phyloP scores from a whole-genome alignment of 2,329 filamentous ascomycete genomes.

The Juglanconis sp. region DNA sequence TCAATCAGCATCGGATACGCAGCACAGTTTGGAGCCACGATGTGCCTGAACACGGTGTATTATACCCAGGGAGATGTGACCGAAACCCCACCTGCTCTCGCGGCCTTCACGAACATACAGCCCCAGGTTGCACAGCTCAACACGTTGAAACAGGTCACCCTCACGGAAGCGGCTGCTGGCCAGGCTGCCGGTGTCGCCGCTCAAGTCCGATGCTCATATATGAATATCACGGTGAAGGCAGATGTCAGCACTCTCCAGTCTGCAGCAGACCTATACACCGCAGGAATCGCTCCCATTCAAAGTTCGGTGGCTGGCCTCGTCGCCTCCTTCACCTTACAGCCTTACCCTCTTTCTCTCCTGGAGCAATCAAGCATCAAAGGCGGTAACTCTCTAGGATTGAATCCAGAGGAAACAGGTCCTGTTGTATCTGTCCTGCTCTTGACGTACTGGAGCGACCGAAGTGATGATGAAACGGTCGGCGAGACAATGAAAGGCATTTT shows the following conservation, averaged over 20 bases:
- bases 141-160: neutral
- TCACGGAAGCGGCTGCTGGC: neutral
- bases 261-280: neutral
- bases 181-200: neutral
- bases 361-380: neutral
- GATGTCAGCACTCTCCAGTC: conserved; percentile 1
- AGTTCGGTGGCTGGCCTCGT: neutral
- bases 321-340: neutral
- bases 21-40: conserved; percentile 13
- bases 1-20: conserved; percentile 16
- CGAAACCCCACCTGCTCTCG: conserved; percentile 5
- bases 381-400: neutral
- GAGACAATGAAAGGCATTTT: conserved; percentile 10
- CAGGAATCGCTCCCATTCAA: neutral
- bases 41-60: conserved; percentile 18
- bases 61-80: conserved; percentile 9
- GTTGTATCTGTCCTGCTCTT: conserved; percentile 19
- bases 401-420: conserved; percentile 10
- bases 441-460: conserved; percentile 19
- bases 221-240: conserved; percentile 8
- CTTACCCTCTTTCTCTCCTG: neutral
- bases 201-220: conserved; percentile 4
- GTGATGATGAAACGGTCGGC: conserved; percentile 20
- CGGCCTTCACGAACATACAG: conserved; percentile 13
- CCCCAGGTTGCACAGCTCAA: conserved; percentile 13